Percentiles rank a stretch among this genome's conserved stretches.
phyloP scores from a whole-genome alignment of 2,329 filamentous ascomycete genomes.

The Colletotrichum limetticola region DNA sequence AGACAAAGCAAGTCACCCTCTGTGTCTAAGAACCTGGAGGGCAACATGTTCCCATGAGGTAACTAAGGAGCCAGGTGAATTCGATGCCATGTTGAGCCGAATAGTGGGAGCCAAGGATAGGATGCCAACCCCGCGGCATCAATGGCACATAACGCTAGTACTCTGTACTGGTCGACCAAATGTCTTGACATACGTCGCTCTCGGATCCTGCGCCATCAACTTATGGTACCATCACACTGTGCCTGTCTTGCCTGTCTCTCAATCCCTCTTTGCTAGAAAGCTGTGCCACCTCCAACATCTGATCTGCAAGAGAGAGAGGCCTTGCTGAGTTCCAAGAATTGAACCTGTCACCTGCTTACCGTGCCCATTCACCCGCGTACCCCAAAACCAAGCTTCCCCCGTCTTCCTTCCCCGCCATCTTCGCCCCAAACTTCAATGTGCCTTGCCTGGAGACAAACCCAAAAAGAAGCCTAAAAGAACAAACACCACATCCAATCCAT shows the following conservation, averaged over 20 bases:
- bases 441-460: not conserved
- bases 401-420: not conserved
- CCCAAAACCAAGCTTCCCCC: not conserved
- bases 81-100: not conserved
- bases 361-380: not conserved
- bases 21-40: not conserved
- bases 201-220: constrained; percentile 5
- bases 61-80: not conserved
- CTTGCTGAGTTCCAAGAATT: not conserved
- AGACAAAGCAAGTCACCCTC: not conserved
- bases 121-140: not conserved
- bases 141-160: not conserved
- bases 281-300: not conserved
- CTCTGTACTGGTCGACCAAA: not conserved
- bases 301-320: not conserved
- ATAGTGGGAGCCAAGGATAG: not conserved
- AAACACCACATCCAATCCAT: not conserved
- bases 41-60: not conserved
- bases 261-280: no score
- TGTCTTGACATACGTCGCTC: constrained; percentile 34
- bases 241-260: not conserved
- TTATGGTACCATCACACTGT: not conserved
- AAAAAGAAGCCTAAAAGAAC: not conserved
- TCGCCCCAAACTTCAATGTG: not conserved
- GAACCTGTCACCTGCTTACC: not conserved